Conservation (phyloP, 148 eudicot species). For the Rhododendron ovatum region DNA sequence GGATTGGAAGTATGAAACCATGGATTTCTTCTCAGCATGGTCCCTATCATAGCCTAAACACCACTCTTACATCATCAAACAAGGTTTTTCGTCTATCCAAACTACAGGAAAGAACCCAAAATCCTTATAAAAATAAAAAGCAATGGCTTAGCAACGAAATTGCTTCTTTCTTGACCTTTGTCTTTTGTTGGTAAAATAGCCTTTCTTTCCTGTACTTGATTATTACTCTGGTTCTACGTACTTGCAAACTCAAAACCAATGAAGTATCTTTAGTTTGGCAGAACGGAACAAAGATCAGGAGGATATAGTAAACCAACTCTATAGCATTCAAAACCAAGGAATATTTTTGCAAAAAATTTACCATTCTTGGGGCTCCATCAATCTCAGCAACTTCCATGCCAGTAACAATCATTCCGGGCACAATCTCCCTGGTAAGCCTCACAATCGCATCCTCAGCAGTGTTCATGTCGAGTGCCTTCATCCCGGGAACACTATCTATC, state of each 20-base stretch:
- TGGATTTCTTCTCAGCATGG: background rate
- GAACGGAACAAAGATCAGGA: background rate
- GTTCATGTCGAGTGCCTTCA: slow-evolving; percentile 96
- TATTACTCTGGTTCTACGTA: background rate
- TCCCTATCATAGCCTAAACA: background rate
- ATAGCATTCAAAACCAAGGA: background rate
- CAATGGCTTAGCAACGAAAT: background rate
- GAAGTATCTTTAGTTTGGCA: background rate
- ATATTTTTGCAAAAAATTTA: slow-evolving; percentile 14
- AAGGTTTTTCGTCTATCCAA: background rate
- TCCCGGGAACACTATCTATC: slow-evolving; percentile 83
- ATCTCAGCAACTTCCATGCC: slow-evolving; percentile 99
- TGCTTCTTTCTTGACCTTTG: background rate
- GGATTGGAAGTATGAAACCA: background rate
- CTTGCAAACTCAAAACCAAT: background rate
- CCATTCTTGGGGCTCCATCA: slow-evolving; percentile 95
- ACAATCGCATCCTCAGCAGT: slow-evolving; percentile 93
- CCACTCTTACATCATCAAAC: too few species aligned
- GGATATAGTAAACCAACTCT: background rate
- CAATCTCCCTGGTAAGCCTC: slow-evolving; percentile 74
- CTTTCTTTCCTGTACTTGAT: background rate
- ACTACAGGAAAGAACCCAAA: background rate
- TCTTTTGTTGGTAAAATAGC: background rate
- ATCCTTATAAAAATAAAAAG: background rate
- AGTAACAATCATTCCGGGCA: slow-evolving; percentile 95